Evolutionary conservation across 2,329 filamentous ascomycete species (phyloP).

Genomic region (Calonectria hawksworthii): DNA sequence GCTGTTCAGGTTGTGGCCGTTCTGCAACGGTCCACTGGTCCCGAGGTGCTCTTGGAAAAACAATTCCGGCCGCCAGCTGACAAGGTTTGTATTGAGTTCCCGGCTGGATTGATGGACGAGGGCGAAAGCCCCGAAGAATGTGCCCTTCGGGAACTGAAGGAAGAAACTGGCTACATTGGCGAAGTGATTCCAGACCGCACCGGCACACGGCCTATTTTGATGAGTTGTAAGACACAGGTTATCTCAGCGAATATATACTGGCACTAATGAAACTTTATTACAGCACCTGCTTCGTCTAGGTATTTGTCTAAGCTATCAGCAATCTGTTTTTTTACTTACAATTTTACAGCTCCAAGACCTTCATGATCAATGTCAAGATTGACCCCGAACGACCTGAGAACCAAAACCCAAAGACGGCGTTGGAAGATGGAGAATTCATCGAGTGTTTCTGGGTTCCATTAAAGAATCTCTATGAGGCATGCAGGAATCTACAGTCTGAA

Average conservation of each 20-base stretch:
- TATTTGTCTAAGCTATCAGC: not conserved
- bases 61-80: conserved; percentile 75
- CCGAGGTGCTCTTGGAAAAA: conserved; percentile 75
- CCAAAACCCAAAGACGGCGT: conserved; percentile 74
- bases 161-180: conserved; percentile 77
- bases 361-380: conserved; percentile 80
- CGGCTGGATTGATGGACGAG: conserved; percentile 74
- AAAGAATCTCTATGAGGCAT: conserved; percentile 73
- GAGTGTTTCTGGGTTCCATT: conserved; percentile 81
- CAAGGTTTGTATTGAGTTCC: conserved; percentile 73
- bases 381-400: conserved; percentile 79
- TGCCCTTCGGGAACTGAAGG: conserved; percentile 73
- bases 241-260: conserved; percentile 45
- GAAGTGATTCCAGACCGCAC: conserved; percentile 49
- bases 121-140: conserved; percentile 73
- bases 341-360: conserved; percentile 71
- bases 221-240: conserved; percentile 6
- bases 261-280: conserved; percentile 75
- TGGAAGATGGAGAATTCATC: conserved; percentile 87
- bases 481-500: conserved; percentile 74
- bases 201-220: conserved; percentile 9
- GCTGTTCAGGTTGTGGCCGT: conserved; percentile 82
- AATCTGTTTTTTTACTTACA: not conserved
- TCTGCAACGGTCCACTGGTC: conserved; percentile 66
- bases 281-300: conserved; percentile 70